Conservation (phyloP, 1,284 basidiomycete species). For the Leccinum insolens region DNA sequence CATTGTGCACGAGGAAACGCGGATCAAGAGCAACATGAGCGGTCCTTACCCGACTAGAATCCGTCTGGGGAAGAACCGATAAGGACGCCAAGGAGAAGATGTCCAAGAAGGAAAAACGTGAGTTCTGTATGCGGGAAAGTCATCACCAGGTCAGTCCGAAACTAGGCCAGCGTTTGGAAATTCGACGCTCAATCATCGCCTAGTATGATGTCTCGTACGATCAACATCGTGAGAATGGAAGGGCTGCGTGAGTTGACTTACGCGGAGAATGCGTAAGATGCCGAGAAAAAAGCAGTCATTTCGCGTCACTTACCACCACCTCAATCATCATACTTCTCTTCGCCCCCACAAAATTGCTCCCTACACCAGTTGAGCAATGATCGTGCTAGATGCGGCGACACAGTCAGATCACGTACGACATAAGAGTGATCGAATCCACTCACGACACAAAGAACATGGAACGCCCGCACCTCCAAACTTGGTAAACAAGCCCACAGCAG, state of each 20-base stretch:
- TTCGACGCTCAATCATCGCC: conserved; percentile 27
- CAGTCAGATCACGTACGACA: background rate
- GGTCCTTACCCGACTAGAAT: no score
- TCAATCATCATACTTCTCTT: conserved; percentile 99
- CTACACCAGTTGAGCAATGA: conserved; percentile 89
- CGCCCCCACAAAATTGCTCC: conserved; percentile 85
- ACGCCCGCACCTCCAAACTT: conserved; percentile 90
- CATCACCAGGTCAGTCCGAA: conserved; percentile 12
- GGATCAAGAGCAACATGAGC: conserved; percentile 1
- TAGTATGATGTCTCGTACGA: conserved; percentile 61
- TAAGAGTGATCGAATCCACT: conserved; percentile 28
- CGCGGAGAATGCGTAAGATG: background rate
- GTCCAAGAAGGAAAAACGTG: conserved; percentile 88
- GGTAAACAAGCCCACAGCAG: conserved; percentile 83
- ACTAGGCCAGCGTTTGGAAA: conserved; percentile 16
- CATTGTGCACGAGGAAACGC: conserved; percentile 2
- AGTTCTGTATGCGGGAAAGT: conserved; percentile 47
- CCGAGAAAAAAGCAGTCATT: background rate
- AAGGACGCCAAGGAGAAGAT: conserved; percentile 80
- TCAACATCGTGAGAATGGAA: conserved; percentile 86
- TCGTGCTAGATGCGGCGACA: conserved; percentile 26
- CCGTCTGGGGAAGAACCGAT: conserved; percentile 85
- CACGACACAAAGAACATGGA: conserved; percentile 93
- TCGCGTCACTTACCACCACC: conserved; percentile 64
- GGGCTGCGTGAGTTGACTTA: conserved; percentile 51